phyloP scores from a whole-genome alignment of 495 filamentous ascomycete species.

The Podospora pseudocomata region DNA sequence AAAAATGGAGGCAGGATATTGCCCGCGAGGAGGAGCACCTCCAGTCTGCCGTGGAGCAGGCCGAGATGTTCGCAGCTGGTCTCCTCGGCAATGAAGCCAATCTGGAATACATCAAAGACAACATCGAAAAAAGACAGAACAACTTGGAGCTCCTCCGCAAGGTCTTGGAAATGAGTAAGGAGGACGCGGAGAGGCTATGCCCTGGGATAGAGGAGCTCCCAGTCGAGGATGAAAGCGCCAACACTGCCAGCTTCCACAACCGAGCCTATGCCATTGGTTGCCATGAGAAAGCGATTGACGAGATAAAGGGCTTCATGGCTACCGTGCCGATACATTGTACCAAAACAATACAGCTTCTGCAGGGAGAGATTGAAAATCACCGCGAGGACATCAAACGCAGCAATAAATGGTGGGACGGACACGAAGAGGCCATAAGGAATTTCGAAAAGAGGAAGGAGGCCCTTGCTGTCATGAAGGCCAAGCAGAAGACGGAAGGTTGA shows the following conservation, averaged over 20 bases:
- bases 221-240: not conserved
- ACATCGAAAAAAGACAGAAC: not conserved
- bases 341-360: not conserved
- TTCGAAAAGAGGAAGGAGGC: not conserved
- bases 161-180: not conserved
- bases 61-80: not conserved
- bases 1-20: not conserved
- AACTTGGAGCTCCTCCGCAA: not conserved
- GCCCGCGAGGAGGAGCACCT: not conserved
- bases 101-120: not conserved
- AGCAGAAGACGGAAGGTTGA: not conserved
- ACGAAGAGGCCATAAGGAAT: not conserved
- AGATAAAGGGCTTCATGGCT: not conserved
- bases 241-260: not conserved
- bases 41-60: not conserved
- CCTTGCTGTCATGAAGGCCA: not conserved
- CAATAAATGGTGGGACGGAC: not conserved
- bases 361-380: not conserved
- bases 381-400: not conserved
- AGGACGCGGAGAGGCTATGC: not conserved
- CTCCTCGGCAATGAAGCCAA: not conserved
- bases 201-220: not conserved
- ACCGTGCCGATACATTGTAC: not conserved
- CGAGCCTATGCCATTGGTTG: not conserved
- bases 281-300: not conserved